phyloP scores from a whole-genome alignment of 139 green algal species.

The Chlamydomonas asymmetrica region DNA sequence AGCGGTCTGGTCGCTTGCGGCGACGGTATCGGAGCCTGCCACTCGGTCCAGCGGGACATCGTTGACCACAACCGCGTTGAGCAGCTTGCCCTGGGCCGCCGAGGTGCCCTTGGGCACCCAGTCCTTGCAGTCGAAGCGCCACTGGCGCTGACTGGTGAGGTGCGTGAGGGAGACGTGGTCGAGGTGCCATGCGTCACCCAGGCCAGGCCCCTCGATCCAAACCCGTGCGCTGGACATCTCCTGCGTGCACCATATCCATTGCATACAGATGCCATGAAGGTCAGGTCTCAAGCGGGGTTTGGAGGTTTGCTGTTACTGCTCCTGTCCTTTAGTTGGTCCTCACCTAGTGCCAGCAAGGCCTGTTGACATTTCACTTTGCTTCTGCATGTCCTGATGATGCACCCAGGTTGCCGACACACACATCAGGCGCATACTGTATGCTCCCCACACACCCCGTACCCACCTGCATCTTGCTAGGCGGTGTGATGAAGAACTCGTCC shows the following conservation, averaged over 20 bases:
- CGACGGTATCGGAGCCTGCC: background rate
- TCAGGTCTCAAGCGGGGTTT: too few relatives aligned
- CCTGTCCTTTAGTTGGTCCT: too few relatives aligned
- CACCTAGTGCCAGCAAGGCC: too few relatives aligned
- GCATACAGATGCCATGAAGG: too few relatives aligned
- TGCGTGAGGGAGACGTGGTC: slow-evolving; percentile 34
- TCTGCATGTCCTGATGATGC: too few relatives aligned
- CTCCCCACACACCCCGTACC: too few relatives aligned
- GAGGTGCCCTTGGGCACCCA: slow-evolving; percentile 41
- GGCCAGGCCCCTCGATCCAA: slow-evolving; percentile 31
- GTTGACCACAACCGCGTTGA: slow-evolving; percentile 12
- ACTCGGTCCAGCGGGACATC: slow-evolving; percentile 31
- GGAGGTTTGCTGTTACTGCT: too few relatives aligned
- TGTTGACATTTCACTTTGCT: too few relatives aligned
- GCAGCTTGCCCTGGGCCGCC: slow-evolving; percentile 20
- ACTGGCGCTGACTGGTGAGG: slow-evolving; percentile 36
- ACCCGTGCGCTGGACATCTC: slow-evolving; percentile 14
- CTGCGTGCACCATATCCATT: too few relatives aligned
- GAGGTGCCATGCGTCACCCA: slow-evolving; percentile 44
- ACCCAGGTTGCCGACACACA: too few relatives aligned
- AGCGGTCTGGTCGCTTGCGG: background rate
- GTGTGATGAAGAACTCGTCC: slow-evolving; percentile 28
- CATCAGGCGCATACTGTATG: too few relatives aligned
- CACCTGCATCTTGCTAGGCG: slow-evolving; percentile 11
- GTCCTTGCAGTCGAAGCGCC: slow-evolving; percentile 36